phyloP scores from a whole-genome alignment of 352 stramenopile species.

The Peronospora farinosa region DNA sequence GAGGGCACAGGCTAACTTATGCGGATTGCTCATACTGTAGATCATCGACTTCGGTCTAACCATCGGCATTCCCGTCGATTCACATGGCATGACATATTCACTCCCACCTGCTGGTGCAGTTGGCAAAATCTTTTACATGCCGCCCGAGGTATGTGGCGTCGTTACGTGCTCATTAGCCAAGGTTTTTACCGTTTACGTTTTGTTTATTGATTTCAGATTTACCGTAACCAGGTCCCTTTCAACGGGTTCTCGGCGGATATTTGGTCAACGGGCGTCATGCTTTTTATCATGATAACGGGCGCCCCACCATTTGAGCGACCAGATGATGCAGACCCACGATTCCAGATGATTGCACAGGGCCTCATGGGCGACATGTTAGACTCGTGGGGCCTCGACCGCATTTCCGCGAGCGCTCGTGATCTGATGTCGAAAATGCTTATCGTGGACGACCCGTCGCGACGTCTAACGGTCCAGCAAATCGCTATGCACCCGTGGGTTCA shows the following conservation, averaged over 20 bases:
- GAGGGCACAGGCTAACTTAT: background rate
- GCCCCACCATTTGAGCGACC: constrained; percentile 87
- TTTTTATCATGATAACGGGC: constrained; percentile 93
- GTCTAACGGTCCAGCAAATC: constrained; percentile 79
- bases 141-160: constrained; percentile 48
- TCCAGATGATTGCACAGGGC: constrained; percentile 80
- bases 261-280: constrained; percentile 91
- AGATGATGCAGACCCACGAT: constrained; percentile 71
- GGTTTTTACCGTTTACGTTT: constrained; percentile 1
- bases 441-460: constrained; percentile 66
- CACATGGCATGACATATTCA: constrained; percentile 82
- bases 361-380: constrained; percentile 82
- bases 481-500: constrained; percentile 78
- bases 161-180: background rate
- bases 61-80: constrained; percentile 80
- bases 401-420: constrained; percentile 65
- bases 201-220: constrained; percentile 48
- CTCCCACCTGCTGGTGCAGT: constrained; percentile 70
- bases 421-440: constrained; percentile 76
- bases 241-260: constrained; percentile 90
- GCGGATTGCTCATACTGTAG: constrained; percentile 23
- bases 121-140: constrained; percentile 89
- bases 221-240: constrained; percentile 86
- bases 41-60: constrained; percentile 85
- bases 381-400: constrained; percentile 81